Evolutionary conservation across 2,329 filamentous ascomycete genomes (phyloP).

Genomic region (Talaromyces sp.): DNA sequence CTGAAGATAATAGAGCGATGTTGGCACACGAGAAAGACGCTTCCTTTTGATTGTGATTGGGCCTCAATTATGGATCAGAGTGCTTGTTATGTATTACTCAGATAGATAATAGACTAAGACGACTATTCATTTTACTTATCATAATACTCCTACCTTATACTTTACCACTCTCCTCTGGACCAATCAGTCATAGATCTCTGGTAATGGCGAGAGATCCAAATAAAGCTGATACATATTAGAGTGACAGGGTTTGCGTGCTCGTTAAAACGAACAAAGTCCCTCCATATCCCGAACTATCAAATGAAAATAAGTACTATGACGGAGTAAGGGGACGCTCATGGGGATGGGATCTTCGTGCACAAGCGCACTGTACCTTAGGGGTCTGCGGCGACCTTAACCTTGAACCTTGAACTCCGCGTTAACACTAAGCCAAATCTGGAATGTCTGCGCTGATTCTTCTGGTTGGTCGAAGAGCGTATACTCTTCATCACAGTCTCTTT

Average conservation of each 20-base stretch:
- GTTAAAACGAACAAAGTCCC: neutral
- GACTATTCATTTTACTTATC: neutral
- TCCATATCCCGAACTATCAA: neutral
- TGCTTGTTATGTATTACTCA: constrained; percentile 3
- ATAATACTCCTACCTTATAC: too few species aligned
- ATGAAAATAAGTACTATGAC: neutral
- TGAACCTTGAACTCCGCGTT: neutral
- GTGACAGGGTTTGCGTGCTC: neutral
- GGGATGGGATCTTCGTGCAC: neutral
- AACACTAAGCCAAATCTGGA: neutral
- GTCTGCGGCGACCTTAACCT: neutral
- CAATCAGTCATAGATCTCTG: neutral
- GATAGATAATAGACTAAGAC: neutral
- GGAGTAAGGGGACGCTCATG: neutral
- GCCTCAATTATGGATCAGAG: neutral
- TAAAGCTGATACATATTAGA: neutral
- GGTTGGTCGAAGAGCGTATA: neutral
- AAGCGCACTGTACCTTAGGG: neutral
- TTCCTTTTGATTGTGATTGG: constrained; percentile 5
- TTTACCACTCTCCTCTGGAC: too few species aligned
- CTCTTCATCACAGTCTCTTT: neutral
- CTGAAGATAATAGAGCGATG: constrained; percentile 5
- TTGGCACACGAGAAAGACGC: neutral
- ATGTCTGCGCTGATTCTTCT: neutral
- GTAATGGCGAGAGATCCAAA: neutral